These are phyloP conservation scores for Yamadazyma siamensis DNA, from an alignment of 1,139 yeast species.

Conservation along the genomic window DNA sequence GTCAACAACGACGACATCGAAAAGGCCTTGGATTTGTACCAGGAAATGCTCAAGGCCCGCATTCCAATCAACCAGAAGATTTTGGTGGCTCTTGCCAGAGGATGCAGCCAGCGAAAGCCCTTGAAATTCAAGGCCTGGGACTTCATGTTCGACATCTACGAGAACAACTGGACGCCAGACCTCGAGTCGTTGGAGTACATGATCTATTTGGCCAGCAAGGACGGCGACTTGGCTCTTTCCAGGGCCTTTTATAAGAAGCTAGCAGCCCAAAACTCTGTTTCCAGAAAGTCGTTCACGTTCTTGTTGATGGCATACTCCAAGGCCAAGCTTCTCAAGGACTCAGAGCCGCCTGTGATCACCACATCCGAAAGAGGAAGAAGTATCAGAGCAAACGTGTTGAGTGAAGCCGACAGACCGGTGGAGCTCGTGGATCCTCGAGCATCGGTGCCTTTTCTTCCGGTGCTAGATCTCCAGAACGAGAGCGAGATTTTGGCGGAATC, in stretches of 20 bases:
- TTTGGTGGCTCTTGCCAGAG: conserved; percentile 64
- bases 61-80: conserved; percentile 42
- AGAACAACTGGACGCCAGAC: conserved; percentile 47
- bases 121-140: conserved; percentile 70
- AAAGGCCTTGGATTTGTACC: conserved; percentile 69
- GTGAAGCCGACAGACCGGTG: conserved; percentile 12
- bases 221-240: conserved; percentile 74
- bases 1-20: conserved; percentile 62
- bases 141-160: conserved; percentile 64
- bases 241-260: conserved; percentile 68
- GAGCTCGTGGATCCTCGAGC: conserved; percentile 6
- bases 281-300: conserved; percentile 46
- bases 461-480: conserved; percentile 34
- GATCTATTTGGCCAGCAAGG: conserved; percentile 69
- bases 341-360: conserved; percentile 32
- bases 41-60: conserved; percentile 53
- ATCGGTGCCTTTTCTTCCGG: conserved; percentile 63
- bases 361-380: conserved; percentile 44
- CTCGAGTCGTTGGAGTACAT: conserved; percentile 60
- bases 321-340: conserved; percentile 10
- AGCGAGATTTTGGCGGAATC: conserved; percentile 67
- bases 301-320: conserved; percentile 58
- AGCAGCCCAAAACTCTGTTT: conserved; percentile 37
- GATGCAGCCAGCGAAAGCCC: conserved; percentile 57
- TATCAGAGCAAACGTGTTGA: conserved; percentile 45